A percentile compares a stretch with the other conserved stretches of the same genome.
These are phyloP conservation scores for Debaryomyces sp. DNA, from an alignment of 1,139 yeast species.

Conservation along the genomic window DNA sequence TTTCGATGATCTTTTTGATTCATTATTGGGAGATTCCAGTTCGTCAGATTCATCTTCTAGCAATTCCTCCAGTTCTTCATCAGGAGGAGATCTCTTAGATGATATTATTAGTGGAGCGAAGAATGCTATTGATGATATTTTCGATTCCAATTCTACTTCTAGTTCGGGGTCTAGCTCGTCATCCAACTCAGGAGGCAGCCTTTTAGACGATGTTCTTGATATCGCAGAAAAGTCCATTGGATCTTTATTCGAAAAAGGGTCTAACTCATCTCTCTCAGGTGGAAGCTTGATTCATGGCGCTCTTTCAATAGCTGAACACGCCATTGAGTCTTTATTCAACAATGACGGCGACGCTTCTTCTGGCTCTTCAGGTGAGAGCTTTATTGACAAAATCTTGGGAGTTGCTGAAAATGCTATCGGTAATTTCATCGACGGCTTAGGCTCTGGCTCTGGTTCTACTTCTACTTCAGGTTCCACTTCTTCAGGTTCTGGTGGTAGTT, in stretches of 20 bases:
- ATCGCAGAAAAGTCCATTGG: slow-evolving; percentile 12
- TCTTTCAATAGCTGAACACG: slow-evolving; percentile 7
- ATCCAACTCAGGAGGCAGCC: slow-evolving; percentile 8
- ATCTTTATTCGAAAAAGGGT: neutral
- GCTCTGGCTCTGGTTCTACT: slow-evolving; percentile 11
- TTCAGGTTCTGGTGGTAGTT: slow-evolving; percentile 15
- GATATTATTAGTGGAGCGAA: slow-evolving; percentile 5
- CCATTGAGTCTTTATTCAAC: slow-evolving; percentile 2
- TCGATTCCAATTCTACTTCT: neutral
- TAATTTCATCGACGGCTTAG: slow-evolving; percentile 16
- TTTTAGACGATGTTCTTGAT: slow-evolving; percentile 16
- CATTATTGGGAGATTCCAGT: slow-evolving; percentile 6
- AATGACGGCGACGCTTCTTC: neutral
- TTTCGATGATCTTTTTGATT: slow-evolving; percentile 13
- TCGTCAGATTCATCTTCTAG: neutral
- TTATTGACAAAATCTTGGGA: slow-evolving; percentile 8
- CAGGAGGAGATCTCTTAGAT: slow-evolving; percentile 2
- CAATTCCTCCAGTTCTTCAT: neutral
- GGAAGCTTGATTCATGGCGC: slow-evolving; percentile 8
- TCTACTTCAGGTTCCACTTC: slow-evolving; percentile 14
- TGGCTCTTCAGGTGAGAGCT: slow-evolving; percentile 5
- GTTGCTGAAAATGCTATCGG: slow-evolving; percentile 7
- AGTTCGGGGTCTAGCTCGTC: slow-evolving; percentile 1
- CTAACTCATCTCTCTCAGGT: slow-evolving; percentile 8
- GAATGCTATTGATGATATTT: slow-evolving; percentile 1